Evolutionary conservation across 306 rosid genomes (phyloP).

Genomic region (Medicago arabica): DNA sequence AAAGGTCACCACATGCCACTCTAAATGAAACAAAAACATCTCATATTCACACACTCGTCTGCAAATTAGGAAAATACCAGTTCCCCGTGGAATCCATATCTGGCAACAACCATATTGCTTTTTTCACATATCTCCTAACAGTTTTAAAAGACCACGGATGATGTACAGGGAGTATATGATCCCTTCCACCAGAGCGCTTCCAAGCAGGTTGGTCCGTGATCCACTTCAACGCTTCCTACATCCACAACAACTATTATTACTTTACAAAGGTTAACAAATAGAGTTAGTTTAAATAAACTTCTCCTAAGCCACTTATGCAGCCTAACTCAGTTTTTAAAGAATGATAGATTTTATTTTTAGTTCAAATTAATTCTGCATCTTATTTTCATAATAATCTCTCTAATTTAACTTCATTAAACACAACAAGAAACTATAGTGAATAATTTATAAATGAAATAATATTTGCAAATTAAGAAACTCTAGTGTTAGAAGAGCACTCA

Average conservation of each 20-base stretch:
- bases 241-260: slow-evolving; percentile 32
- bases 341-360: too few relatives aligned
- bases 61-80: slow-evolving; percentile 63
- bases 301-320: neutral
- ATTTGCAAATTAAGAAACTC: neutral
- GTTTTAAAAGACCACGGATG: slow-evolving; percentile 99
- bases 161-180: slow-evolving; percentile 92
- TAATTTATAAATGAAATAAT: neutral
- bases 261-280: neutral
- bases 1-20: slow-evolving; percentile 29
- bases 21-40: slow-evolving; percentile 14
- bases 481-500: slow-evolving; percentile 74
- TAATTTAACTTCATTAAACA: neutral
- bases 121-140: slow-evolving; percentile 81
- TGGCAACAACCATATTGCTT: slow-evolving; percentile 94
- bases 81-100: slow-evolving; percentile 99
- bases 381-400: neutral
- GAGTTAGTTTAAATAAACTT: neutral
- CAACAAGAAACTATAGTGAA: neutral
- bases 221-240: slow-evolving; percentile 93
- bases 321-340: neutral
- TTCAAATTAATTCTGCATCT: neutral
- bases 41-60: slow-evolving; percentile 3
- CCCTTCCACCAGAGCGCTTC: slow-evolving; percentile 93
- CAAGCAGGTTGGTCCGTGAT: slow-evolving; percentile 89